These are phyloP conservation scores for Talaromyces wortmannii DNA, from an alignment of 495 filamentous ascomycete species.

Conservation along the genomic window DNA sequence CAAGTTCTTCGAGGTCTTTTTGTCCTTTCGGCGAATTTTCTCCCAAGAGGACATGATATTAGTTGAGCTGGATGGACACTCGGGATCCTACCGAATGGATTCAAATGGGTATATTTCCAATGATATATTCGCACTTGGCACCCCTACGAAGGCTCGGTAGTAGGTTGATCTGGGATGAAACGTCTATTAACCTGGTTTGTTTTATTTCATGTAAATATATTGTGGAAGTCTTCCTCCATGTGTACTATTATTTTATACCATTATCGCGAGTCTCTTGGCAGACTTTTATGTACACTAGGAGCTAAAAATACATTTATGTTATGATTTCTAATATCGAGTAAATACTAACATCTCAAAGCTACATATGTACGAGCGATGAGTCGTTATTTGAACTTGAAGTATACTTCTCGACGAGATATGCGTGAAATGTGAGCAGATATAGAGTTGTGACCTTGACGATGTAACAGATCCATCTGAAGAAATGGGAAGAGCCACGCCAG, in stretches of 20 bases:
- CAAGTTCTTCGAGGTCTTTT: slow-evolving; percentile 27
- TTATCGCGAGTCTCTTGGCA: neutral
- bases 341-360: no score
- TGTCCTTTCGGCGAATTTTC: slow-evolving; percentile 33
- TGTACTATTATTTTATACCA: slow-evolving; percentile 3
- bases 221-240: neutral
- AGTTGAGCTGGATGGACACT: slow-evolving; percentile 33
- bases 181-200: neutral
- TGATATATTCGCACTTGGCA: slow-evolving; percentile 30
- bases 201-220: neutral
- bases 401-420: no score
- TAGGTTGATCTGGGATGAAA: neutral
- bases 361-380: no score
- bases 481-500: no score
- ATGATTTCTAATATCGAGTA: no score
- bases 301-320: no score
- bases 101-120: slow-evolving; percentile 28
- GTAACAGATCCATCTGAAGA: no score
- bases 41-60: slow-evolving; percentile 40
- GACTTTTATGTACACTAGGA: neutral
- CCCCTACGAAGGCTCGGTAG: neutral
- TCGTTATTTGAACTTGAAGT: no score
- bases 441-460: no score
- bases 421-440: no score
- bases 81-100: slow-evolving; percentile 31